Evolutionary conservation across 805 yeast genomes (phyloP), one percentile per base, ranked within the genome.

Genomic region (Blastobotrys robertii): DNA sequence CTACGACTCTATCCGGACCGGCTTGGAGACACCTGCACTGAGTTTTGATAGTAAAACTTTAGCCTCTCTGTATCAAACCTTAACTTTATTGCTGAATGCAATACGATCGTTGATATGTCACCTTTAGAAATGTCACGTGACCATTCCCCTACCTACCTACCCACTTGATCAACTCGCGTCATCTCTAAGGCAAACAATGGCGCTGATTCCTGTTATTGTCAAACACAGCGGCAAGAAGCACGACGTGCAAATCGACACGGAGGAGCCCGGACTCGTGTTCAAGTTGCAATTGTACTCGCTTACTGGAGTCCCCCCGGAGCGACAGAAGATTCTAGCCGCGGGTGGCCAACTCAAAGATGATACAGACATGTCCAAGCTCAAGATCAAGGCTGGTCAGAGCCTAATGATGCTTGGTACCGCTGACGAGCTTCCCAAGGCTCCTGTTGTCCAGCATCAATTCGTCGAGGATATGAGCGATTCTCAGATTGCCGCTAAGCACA

Each of bases 361-460:
- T 47, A 66, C 65, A n/a, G 66, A 69, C 32, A 62, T 84, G 42
- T 57, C 66, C 8, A 52, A 64, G 3, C 68, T 82, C 41, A 73
- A 69, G 19, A 58, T 88, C 48, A 83, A 81, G 54, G 69, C 75
- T 15, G 76, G 75, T 30, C 84, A 81, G 51, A 68, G 76, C 10
- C 68, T 90, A 15, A 84, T 92, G 95, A 84, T 92, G 44, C 69
- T 92, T 44, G 99, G 99, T 16, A 81, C 97, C 1, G 90, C 95
- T 2, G 92, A 83, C 43, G 75, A 73, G 44, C 64, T 77, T 42
- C 76, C 73, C 30, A 46, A 58, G 49, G 59, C 65, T 7, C 67
- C 68, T 10, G 68, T 68, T 10, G 71, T 67, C 9, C 69, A 72
- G 46, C 70, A 68, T 39, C 76, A 75, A 25, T 83, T 84, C 50